Evolutionary conservation across 495 filamentous ascomycete genomes (phyloP).

Genomic region (Neurospora sp.): DNA sequence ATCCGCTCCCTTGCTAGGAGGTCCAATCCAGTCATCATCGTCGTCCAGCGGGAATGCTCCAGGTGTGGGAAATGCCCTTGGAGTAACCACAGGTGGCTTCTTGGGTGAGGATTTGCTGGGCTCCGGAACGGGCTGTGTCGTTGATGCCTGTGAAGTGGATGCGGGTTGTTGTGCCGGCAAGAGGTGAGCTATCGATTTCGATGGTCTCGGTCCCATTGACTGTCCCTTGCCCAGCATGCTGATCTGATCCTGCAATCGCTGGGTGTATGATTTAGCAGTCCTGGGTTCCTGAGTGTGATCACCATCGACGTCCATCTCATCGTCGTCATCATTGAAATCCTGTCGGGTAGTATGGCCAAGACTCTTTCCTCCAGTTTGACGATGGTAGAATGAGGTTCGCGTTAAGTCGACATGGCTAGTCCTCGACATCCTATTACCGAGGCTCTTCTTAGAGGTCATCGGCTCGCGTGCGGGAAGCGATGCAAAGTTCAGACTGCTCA

Average conservation of each 20-base stretch:
- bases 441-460: constrained; percentile 68
- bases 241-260: constrained; percentile 84
- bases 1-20: constrained; percentile 31
- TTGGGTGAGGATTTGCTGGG: constrained; percentile 22
- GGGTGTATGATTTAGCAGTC: constrained; percentile 69
- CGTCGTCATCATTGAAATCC: constrained; percentile 34
- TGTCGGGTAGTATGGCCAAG: constrained; percentile 32
- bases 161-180: constrained; percentile 24
- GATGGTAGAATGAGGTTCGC: constrained; percentile 55
- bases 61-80: constrained; percentile 20
- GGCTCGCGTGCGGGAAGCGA: constrained; percentile 87
- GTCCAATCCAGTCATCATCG: constrained; percentile 80
- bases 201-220: constrained; percentile 46
- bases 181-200: constrained; percentile 57
- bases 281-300: constrained; percentile 30
- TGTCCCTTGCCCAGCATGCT: constrained; percentile 82
- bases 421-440: constrained; percentile 53
- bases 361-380: constrained; percentile 52
- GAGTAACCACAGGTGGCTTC: constrained; percentile 14
- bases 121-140: constrained; percentile 43
- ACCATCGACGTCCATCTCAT: constrained; percentile 51
- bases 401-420: constrained; percentile 70
- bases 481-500: constrained; percentile 90
- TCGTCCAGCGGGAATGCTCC: constrained; percentile 52
- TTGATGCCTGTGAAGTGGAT: constrained; percentile 12